Conservation (phyloP, 2,329 filamentous ascomycete genomes). For the Camillea tinctor region DNA sequence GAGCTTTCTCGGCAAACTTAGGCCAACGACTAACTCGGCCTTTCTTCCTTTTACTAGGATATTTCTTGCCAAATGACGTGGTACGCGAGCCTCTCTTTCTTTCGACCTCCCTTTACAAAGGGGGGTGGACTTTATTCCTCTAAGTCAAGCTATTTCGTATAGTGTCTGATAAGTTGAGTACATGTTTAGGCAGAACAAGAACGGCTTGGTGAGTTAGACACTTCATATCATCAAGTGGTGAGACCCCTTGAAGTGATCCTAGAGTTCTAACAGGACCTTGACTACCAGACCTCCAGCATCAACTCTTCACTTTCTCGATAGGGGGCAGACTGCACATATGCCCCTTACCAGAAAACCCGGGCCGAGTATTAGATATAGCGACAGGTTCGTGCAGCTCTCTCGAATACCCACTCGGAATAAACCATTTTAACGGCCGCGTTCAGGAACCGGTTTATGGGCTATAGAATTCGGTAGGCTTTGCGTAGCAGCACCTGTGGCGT, state of each 20-base stretch:
- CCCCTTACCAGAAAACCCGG: constrained; percentile 40
- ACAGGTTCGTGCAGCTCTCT: constrained; percentile 24
- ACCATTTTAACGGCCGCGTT: no score
- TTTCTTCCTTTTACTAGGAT: constrained; percentile 22
- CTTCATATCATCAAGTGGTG: no score
- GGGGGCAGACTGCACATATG: constrained; percentile 44
- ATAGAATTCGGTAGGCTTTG: constrained; percentile 40
- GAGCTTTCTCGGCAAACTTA: not conserved
- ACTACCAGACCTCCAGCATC: constrained; percentile 38
- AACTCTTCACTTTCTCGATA: constrained; percentile 38
- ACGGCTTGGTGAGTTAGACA: constrained; percentile 23
- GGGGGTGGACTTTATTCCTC: no score
- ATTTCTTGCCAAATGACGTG: constrained; percentile 33
- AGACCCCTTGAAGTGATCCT: no score
- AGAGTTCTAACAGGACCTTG: no score
- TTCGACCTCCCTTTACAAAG: no score
- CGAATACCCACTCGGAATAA: not conserved
- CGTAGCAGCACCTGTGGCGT: not conserved
- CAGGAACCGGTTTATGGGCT: constrained; percentile 49
- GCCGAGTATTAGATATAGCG: constrained; percentile 47
- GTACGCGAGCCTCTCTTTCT: constrained; percentile 11
- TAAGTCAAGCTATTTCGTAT: not conserved
- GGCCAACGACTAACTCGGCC: constrained; percentile 9
- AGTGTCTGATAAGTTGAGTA: not conserved
- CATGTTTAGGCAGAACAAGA: constrained; percentile 32